phyloP scores from a whole-genome alignment of 1,284 basidiomycete species.

The Inonotus obliquus region DNA sequence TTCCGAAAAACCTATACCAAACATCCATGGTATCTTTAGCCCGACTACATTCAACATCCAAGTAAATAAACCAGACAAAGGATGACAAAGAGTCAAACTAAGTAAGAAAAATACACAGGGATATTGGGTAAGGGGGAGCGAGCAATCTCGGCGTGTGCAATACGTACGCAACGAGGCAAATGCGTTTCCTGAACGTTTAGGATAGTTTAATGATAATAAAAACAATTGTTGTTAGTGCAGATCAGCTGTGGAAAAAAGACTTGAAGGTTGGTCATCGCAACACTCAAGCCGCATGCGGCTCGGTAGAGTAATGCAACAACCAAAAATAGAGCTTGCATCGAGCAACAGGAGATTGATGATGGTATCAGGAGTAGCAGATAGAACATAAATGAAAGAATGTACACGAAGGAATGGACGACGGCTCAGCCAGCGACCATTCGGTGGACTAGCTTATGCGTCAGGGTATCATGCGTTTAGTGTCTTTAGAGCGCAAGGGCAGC shows the following conservation, averaged over 20 bases:
- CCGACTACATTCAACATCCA: neutral
- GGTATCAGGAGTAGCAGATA: constrained; percentile 2
- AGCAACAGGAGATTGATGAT: constrained; percentile 1
- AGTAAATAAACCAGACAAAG: neutral
- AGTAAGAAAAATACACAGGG: neutral
- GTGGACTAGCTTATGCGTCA: constrained; percentile 4
- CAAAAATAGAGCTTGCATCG: neutral
- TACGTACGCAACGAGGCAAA: neutral
- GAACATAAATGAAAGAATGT: neutral
- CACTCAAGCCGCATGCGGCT: constrained; percentile 5
- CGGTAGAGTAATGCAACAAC: neutral
- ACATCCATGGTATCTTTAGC: neutral
- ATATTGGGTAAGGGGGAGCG: neutral
- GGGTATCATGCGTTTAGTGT: constrained; percentile 6
- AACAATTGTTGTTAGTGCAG: neutral
- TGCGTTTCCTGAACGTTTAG: constrained; percentile 11
- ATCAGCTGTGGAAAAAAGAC: neutral
- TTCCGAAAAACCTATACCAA: neutral
- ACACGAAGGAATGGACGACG: constrained; percentile 1
- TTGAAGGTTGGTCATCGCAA: neutral
- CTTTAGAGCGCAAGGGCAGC: constrained; percentile 13
- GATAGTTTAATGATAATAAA: neutral
- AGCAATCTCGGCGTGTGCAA: neutral
- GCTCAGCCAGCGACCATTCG: neutral
- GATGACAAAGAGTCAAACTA: neutral